Evolutionary conservation across 2,329 filamentous ascomycete genomes (phyloP).

Genomic region (Lachnellula willkommii): DNA sequence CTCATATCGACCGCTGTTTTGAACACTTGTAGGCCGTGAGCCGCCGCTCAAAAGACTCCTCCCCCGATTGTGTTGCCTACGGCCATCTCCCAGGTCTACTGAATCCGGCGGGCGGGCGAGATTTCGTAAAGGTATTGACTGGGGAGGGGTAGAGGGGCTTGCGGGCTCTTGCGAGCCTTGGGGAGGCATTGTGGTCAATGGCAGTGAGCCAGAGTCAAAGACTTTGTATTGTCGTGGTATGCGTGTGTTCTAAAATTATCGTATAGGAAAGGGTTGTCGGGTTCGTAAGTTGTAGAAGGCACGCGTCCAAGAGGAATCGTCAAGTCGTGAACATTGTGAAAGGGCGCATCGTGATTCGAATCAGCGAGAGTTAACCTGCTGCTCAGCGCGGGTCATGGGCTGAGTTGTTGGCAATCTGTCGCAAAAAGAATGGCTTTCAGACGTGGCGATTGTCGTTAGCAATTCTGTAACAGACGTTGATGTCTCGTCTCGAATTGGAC

Average conservation of each 20-base stretch:
- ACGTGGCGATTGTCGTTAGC: background rate
- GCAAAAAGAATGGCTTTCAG: background rate
- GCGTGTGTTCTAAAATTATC: slow-evolving; percentile 3
- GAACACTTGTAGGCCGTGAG: slow-evolving; percentile 24
- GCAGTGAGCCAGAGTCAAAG: slow-evolving; percentile 14
- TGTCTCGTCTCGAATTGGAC: background rate
- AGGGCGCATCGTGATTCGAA: background rate
- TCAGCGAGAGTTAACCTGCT: background rate
- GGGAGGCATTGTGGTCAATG: slow-evolving; percentile 40
- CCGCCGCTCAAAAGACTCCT: slow-evolving; percentile 29
- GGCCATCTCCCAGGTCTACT: slow-evolving; percentile 23
- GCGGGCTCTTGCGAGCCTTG: slow-evolving; percentile 39
- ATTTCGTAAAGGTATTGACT: slow-evolving; percentile 69
- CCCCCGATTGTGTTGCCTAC: slow-evolving; percentile 25
- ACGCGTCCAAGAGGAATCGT: background rate
- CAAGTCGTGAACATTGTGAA: slow-evolving; percentile 19
- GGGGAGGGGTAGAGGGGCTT: slow-evolving; percentile 42
- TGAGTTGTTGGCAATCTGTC: background rate
- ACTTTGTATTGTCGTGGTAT: slow-evolving; percentile 11
- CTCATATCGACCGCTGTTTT: slow-evolving; percentile 28
- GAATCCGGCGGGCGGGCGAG: slow-evolving; percentile 38
- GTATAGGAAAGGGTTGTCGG: background rate
- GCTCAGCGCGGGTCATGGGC: background rate
- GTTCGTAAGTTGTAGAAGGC: background rate
- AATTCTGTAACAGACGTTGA: background rate